phyloP scores from a whole-genome alignment of 2,329 filamentous ascomycete species.

The Microdochium paspali region DNA sequence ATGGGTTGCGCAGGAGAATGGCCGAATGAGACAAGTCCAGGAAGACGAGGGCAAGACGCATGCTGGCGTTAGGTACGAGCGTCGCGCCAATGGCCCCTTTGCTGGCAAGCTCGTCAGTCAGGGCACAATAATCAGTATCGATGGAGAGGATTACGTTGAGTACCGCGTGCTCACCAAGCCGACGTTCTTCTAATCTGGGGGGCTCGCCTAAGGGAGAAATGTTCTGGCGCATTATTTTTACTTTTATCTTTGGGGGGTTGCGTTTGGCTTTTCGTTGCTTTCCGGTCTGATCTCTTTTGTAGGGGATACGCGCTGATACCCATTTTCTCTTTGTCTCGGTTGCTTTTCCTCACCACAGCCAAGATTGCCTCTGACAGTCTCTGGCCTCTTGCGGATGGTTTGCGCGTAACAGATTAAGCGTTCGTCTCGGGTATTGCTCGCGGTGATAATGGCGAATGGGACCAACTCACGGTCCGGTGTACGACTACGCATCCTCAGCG shows the following conservation, averaged over 20 bases:
- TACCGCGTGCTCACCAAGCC: constrained; percentile 57
- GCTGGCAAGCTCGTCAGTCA: constrained; percentile 54
- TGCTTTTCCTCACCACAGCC: neutral
- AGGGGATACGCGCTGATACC: neutral
- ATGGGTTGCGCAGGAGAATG: constrained; percentile 42
- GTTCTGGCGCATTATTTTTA: too few relatives aligned
- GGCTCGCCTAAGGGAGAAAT: too few relatives aligned
- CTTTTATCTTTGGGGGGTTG: neutral
- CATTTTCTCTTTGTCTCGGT: neutral
- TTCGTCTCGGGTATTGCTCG: too few relatives aligned
- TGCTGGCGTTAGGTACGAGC: constrained; percentile 52
- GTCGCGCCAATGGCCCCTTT: constrained; percentile 51
- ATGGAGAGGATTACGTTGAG: constrained; percentile 59
- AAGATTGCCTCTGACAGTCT: neutral
- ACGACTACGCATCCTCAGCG: too few relatives aligned
- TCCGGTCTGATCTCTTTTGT: neutral
- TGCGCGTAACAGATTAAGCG: too few relatives aligned
- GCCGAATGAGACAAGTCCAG: constrained; percentile 22
- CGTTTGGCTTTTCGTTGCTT: neutral
- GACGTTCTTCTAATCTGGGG: constrained; percentile 39
- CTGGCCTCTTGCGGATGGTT: too few relatives aligned
- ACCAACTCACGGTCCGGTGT: too few relatives aligned
- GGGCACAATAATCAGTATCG: constrained; percentile 52
- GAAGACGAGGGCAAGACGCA: constrained; percentile 45
- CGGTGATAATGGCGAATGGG: too few relatives aligned